Evolutionary conservation across 2,329 filamentous ascomycete species (phyloP), one percentile per base, ranked within the genome.

Genomic region (Colletotrichum salicis): DNA sequence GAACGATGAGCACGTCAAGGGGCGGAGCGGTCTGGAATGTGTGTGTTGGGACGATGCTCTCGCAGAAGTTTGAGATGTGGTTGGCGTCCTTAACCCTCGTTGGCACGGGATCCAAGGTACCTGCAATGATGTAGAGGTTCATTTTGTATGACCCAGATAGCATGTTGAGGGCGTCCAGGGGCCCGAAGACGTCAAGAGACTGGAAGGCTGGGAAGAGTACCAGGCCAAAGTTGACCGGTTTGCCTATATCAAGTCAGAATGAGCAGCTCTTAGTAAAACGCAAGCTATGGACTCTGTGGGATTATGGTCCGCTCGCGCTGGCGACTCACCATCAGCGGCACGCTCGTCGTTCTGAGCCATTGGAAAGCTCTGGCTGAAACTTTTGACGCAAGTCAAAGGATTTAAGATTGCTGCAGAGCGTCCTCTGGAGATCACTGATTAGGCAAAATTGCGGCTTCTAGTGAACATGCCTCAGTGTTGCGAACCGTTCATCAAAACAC

Each of bases 1-100:
- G 89, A 7, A 91, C 77, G 15, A 91, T 76, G 51, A 91, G 79
- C 12, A 90, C 85, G 58, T 90, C 88, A 0, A 90, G 78, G 5
- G 83, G 72, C 0, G 85, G 86, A 0, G 84, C 80, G 0, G 77
- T 78, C 27, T 77, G 78, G 68, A 87, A 87, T 0, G 87, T 89
- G 73, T 77, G 77, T 13, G 78, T 77, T 1, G 78, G 76, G 12
- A 75, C 68, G 35, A 78, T 56, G 10, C 66, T 70, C 67, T 71
- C 62, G 64, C 69, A 51, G 51, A 69, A 73, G 45, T 69, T 64
- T 45, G 70, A 73, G 24, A 31, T 51, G 19, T 62, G 41, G 2
- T 12, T 54, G 4, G 35, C n/a, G 27, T 41, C 37, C 33, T 58
- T 27, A 12, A 41, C 60, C 58, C 67, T 72, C 11, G 70, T 72